Percentiles rank a stretch among this genome's conserved stretches.
These are phyloP conservation scores for Yamadazyma siamensis DNA, from an alignment of 1,139 yeast species.

Conservation along the genomic window DNA sequence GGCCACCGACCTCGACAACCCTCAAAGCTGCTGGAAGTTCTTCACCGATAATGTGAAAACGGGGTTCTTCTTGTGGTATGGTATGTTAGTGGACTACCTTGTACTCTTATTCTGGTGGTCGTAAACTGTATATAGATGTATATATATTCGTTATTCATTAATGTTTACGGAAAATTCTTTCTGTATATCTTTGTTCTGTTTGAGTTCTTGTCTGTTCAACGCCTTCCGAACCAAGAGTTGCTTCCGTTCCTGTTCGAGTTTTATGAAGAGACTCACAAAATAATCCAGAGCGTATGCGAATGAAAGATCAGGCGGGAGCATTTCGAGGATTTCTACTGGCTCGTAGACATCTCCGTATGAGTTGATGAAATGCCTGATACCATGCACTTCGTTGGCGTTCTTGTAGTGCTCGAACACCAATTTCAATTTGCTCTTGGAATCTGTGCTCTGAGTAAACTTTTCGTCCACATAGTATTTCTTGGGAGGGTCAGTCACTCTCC, in stretches of 20 bases:
- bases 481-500: conserved; percentile 21
- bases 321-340: conserved; percentile 23
- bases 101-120: conserved; percentile 44
- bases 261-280: conserved; percentile 20
- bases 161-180: conserved; percentile 11
- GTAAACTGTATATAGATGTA: conserved; percentile 3
- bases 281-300: conserved; percentile 28
- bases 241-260: conserved; percentile 19
- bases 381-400: conserved; percentile 10
- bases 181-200: conserved; percentile 16
- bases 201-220: conserved; percentile 27
- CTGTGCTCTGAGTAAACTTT: conserved; percentile 2
- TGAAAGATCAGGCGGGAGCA: conserved; percentile 33
- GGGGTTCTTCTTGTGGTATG: conserved; percentile 75
- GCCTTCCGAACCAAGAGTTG: conserved; percentile 23
- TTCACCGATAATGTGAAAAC: conserved; percentile 76
- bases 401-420: conserved; percentile 22
- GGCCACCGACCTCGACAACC: conserved; percentile 73
- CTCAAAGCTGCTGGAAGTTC: conserved; percentile 77
- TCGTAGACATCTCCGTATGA: conserved; percentile 19
- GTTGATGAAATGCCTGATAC: conserved; percentile 29
- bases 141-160: conserved; percentile 5
- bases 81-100: conserved; percentile 72
- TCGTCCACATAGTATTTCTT: conserved; percentile 16
- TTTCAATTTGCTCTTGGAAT: conserved; percentile 10